phyloP scores from a whole-genome alignment of 1,284 basidiomycete genomes.

The Trichosporon ovoides region DNA sequence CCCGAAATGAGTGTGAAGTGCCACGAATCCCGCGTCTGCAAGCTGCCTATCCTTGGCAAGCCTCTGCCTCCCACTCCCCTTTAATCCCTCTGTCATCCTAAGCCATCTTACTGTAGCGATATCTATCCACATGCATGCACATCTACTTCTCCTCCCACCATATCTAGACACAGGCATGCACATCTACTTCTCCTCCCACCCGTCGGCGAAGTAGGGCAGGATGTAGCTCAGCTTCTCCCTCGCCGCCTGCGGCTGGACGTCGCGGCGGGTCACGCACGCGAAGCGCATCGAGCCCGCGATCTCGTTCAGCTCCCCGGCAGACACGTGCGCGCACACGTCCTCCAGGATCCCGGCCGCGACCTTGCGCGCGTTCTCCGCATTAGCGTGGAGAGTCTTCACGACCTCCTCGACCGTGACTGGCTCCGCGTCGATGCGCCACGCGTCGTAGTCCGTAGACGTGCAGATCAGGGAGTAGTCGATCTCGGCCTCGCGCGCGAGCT shows the following conservation, averaged over 20 bases:
- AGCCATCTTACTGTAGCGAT: too few species aligned
- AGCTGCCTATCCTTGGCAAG: too few species aligned
- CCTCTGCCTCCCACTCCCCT: too few species aligned
- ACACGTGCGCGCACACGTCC: slow-evolving; percentile 62
- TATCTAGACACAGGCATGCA: too few species aligned
- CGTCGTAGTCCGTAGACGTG: slow-evolving; percentile 85
- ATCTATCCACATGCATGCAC: too few species aligned
- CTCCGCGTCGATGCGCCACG: slow-evolving; percentile 73
- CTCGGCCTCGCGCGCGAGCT: slow-evolving; percentile 91
- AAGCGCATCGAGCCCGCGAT: slow-evolving; percentile 74
- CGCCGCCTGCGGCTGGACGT: slow-evolving; percentile 61
- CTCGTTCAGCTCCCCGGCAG: slow-evolving; percentile 56
- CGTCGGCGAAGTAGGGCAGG: slow-evolving; percentile 56
- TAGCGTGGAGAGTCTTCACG: slow-evolving; percentile 76
- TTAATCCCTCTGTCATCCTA: too few species aligned
- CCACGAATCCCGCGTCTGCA: background rate
- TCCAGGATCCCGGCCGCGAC: slow-evolving; percentile 68
- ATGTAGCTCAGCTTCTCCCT: slow-evolving; percentile 70
- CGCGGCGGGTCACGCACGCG: slow-evolving; percentile 72
- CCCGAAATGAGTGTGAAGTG: background rate
- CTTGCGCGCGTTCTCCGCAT: slow-evolving; percentile 72
- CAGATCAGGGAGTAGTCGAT: slow-evolving; percentile 84
- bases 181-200: too few species aligned
- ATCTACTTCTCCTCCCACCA: too few species aligned
- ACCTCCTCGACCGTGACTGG: slow-evolving; percentile 79